Evolutionary conservation across 352 stramenopile genomes (phyloP).

Genomic region (Pythium phragmiticola): DNA sequence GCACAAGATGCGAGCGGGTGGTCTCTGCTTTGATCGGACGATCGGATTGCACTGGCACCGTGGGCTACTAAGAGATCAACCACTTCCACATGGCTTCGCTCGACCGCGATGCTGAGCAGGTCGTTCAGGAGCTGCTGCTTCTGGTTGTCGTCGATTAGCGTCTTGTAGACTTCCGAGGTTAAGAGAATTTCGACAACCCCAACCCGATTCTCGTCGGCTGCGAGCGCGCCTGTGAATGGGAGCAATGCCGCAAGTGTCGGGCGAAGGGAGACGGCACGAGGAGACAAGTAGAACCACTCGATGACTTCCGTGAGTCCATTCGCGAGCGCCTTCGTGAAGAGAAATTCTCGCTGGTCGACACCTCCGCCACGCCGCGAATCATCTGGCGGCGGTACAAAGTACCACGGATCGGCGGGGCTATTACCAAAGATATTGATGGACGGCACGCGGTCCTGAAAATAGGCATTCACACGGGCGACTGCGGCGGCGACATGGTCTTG

Average conservation of each 20-base stretch:
- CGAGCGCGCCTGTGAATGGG: conserved; percentile 6
- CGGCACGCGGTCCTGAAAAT: conserved; percentile 8
- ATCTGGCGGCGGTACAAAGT: conserved; percentile 2
- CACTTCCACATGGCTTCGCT: conserved; percentile 8
- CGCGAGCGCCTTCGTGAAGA: conserved; percentile 7
- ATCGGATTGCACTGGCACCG: conserved; percentile 13
- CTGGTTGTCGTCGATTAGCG: neutral
- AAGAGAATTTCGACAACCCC: conserved; percentile 15
- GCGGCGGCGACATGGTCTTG: conserved; percentile 9
- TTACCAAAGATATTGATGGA: conserved; percentile 8
- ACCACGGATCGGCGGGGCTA: conserved; percentile 15
- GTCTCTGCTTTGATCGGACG: neutral
- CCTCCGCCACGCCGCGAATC: conserved; percentile 1
- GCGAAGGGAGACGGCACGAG: neutral
- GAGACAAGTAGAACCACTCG: conserved; percentile 17
- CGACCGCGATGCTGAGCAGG: conserved; percentile 9
- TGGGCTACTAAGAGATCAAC: conserved; percentile 14
- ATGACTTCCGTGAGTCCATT: conserved; percentile 7
- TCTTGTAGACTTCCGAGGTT: conserved; percentile 7
- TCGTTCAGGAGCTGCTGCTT: conserved; percentile 7
- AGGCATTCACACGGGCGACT: conserved; percentile 12
- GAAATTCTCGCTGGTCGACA: conserved; percentile 2
- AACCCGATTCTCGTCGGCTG: conserved; percentile 16
- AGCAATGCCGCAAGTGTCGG: conserved; percentile 18
- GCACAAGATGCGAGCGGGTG: conserved; percentile 11